Base-by-base conservation (phyloP, 306 rosid species). In the Canavalia ensiformis region DNA sequence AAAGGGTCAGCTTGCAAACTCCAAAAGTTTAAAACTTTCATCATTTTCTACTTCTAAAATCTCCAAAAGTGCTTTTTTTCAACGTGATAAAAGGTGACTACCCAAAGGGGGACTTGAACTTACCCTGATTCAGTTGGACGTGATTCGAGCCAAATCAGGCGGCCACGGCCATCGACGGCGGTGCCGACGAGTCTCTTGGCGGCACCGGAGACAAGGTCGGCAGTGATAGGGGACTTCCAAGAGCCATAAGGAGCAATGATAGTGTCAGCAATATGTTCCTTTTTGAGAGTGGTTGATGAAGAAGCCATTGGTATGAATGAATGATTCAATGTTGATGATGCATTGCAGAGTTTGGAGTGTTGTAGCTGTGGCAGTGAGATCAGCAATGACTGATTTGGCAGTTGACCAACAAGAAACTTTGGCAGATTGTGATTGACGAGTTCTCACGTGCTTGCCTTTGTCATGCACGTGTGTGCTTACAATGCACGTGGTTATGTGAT, bases 91-190 rank as follows among this genome's bases (percentile, higher is more conserved):
- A 7, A 59, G 2, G 7, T 13, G 50, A 68, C 0, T 46, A 58
- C 52, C 66, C 8, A 60, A 76, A 75, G 41, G 72, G 67, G 30
- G 3, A 64, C 8, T 5, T 4, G 47, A 42, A 11, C 72, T 10
- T 72, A 95, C 98, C 99, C 99, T 2, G 92, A 84, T 66, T 95
- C 98, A 0, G 85, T 56, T 5, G 99, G 99, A 34, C 98, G 99
- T 0, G 94, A 88, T 86, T 95, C 98, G 1, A 93, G 90, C 98
- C 97, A 95, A 70, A 95, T 56, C 63, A 95, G 97, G 63, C 90
- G 91, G 56, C 97, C 99, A 11, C 31, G 78, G 11, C 78, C 68
- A 7, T 92, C 94, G 8, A 93, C 83, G 75, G 98, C 93, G 34
- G 94, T 87, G 18, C 98, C 98, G 0, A 88, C 98, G 60, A 95